Percentiles rank a stretch among this genome's conserved stretches.
Conservation (phyloP, 2,329 filamentous ascomycete species). For the Plenodomus tracheiphilus region DNA sequence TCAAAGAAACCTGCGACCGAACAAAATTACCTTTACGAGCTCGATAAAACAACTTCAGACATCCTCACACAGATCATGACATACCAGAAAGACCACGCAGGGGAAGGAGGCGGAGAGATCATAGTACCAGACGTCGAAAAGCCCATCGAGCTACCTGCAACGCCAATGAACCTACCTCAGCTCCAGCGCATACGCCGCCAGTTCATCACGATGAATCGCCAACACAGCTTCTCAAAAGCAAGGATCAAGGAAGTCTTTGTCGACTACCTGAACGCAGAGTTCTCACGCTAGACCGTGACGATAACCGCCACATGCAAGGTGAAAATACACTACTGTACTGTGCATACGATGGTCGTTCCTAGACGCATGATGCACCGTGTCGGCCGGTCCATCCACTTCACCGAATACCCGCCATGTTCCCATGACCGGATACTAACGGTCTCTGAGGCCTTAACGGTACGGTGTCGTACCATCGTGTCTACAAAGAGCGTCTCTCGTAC, state of each 20-base stretch:
- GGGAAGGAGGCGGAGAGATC: conserved; percentile 64
- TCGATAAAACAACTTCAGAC: conserved; percentile 78
- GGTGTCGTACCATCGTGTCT: not conserved
- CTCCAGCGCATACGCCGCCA: conserved; percentile 77
- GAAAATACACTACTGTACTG: not conserved
- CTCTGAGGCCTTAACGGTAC: not conserved
- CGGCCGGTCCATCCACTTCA: conserved; percentile 14
- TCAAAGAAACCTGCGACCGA: conserved; percentile 60
- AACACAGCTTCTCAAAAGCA: conserved; percentile 56
- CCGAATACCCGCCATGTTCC: conserved; percentile 11
- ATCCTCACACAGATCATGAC: conserved; percentile 71
- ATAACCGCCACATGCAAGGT: conserved; percentile 8
- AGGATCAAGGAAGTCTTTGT: conserved; percentile 45
- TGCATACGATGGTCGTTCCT: not conserved
- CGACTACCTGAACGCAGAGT: conserved; percentile 45
- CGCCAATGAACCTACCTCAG: conserved; percentile 70
- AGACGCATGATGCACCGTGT: not conserved
- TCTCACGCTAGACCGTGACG: conserved; percentile 29
- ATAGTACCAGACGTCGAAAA: conserved; percentile 58
- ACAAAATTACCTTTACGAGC: conserved; percentile 75
- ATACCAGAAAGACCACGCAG: conserved; percentile 66
- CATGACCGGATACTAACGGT: conserved; percentile 9
- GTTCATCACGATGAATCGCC: conserved; percentile 74
- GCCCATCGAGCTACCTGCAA: conserved; percentile 66
- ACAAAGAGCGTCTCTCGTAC: not conserved